These are phyloP conservation scores for Lichina pygmaea DNA, from an alignment of 495 filamentous ascomycete genomes.

Conservation along the genomic window DNA sequence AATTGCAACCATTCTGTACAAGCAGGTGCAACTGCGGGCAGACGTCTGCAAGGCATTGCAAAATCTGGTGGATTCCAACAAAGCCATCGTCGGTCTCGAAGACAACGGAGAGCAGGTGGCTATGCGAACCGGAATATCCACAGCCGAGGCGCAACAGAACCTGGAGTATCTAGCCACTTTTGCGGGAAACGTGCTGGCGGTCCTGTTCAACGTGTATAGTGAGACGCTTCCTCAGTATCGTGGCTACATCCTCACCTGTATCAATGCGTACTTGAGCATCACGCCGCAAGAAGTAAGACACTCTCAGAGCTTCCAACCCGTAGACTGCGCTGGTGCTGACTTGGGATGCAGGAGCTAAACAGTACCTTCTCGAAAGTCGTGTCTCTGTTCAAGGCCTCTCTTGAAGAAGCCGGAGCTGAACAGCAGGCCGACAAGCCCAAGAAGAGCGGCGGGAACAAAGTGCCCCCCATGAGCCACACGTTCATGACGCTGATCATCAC, in stretches of 20 bases:
- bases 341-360: slow-evolving; percentile 34
- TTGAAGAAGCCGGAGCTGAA: slow-evolving; percentile 28
- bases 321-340: neutral
- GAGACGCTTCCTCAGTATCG: slow-evolving; percentile 80
- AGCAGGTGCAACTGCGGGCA: slow-evolving; percentile 61
- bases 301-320: neutral
- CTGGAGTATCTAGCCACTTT: slow-evolving; percentile 50
- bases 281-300: slow-evolving; percentile 30
- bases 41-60: slow-evolving; percentile 70
- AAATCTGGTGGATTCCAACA: slow-evolving; percentile 72
- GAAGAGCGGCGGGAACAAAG: slow-evolving; percentile 32
- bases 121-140: slow-evolving; percentile 31
- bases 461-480: slow-evolving; percentile 85
- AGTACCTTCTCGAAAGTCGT: slow-evolving; percentile 71
- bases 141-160: slow-evolving; percentile 46
- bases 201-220: slow-evolving; percentile 94
- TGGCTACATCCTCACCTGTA: slow-evolving; percentile 69
- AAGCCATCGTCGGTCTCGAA: slow-evolving; percentile 36
- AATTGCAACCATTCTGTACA: slow-evolving; percentile 71
- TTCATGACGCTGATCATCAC: slow-evolving; percentile 90
- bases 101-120: slow-evolving; percentile 38
- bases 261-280: slow-evolving; percentile 83
- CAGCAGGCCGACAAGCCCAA: slow-evolving; percentile 29
- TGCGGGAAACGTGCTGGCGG: slow-evolving; percentile 68
- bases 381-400: slow-evolving; percentile 48